Evolutionary conservation across 2,329 filamentous ascomycete genomes (phyloP), one percentile per base, ranked within the genome.

Genomic region (Beauveria sp.): DNA sequence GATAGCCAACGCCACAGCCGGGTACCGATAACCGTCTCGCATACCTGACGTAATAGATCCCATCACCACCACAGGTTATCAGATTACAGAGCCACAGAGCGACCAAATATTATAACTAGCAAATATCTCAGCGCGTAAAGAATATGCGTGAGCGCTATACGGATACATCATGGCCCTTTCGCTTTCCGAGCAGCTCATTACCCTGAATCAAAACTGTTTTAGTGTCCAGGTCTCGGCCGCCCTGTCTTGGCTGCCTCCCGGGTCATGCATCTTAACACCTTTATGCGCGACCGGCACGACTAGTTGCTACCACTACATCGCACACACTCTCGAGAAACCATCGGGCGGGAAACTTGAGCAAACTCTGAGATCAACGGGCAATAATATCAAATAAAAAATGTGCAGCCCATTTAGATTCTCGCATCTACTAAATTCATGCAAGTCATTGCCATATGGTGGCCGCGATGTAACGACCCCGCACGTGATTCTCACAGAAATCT

Each of bases 31-130:
- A 14, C 34, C 34, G 34, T 38, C 34, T 34, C 30, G 18, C 18
- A 42, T 22, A 26, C 43, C 51, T 61, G 58, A 61, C 58, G 58
- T 61, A 61, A 55, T 61, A 30, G 26, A 61, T 54, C 10, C 16
- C 52, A 43, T 38, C 50, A 38, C n/a, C 26, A 38, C 14, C 5
- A 38, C 34, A 38, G 14, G 10, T 38, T 14, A 38, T 38, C 34
- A 16, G 34, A 38, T 38, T 16, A 16, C 12, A 6, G 2, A 38
- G 34, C 12, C 16, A 16, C 5, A 6, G 2, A 38, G 34, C 12
- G 34, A 16, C 34, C 5, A 38, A 34, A 5, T 5, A 34, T 5
- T 14, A 38, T 38, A 16, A 38, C 5, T 10, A 38, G 10, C 4
- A 10, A 38, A 38, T 38, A 38, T 16, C 14, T 6, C 34, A 38